Conservation (phyloP, 441 rosid genomes). For the Dalechampia spathulata region DNA sequence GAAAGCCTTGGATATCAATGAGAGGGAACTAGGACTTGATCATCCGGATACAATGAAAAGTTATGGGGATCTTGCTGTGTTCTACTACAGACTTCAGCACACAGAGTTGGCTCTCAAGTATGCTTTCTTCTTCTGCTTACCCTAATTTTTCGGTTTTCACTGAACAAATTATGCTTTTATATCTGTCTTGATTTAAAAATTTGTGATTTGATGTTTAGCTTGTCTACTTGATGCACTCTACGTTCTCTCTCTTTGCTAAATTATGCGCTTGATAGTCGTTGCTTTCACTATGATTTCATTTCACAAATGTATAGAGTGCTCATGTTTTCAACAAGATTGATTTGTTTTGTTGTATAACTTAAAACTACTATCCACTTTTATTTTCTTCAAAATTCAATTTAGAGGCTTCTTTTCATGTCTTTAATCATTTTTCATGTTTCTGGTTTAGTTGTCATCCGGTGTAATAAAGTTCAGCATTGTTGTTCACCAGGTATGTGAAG, state of each 20-base stretch:
- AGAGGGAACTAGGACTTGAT: slow-evolving; percentile 92
- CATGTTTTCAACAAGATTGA: not conserved
- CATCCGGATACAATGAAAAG: slow-evolving; percentile 86
- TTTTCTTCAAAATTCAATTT: not conserved
- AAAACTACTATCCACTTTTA: not conserved
- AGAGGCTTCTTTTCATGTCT: not conserved
- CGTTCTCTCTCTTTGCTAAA: not conserved
- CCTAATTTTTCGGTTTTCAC: not conserved
- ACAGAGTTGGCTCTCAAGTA: slow-evolving; percentile 72
- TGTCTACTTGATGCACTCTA: not conserved
- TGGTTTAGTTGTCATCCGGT: not conserved
- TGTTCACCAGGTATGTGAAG: slow-evolving; percentile 51
- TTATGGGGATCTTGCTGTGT: slow-evolving; percentile 66
- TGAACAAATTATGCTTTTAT: not conserved
- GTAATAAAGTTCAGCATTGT: slow-evolving; percentile 7
- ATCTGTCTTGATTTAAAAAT: not conserved
- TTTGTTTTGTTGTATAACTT: slow-evolving; percentile 4
- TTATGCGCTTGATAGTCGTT: no score
- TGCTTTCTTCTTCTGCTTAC: slow-evolving; percentile 5
- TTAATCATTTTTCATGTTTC: slow-evolving; percentile 2
- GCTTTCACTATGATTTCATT: not conserved
- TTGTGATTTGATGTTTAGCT: not conserved
- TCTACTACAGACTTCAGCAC: slow-evolving; percentile 70
- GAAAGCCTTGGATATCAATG: slow-evolving; percentile 91
- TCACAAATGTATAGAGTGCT: not conserved